phyloP scores from a whole-genome alignment of 2,329 filamentous ascomycete species.

The Gnomoniopsis sp. region DNA sequence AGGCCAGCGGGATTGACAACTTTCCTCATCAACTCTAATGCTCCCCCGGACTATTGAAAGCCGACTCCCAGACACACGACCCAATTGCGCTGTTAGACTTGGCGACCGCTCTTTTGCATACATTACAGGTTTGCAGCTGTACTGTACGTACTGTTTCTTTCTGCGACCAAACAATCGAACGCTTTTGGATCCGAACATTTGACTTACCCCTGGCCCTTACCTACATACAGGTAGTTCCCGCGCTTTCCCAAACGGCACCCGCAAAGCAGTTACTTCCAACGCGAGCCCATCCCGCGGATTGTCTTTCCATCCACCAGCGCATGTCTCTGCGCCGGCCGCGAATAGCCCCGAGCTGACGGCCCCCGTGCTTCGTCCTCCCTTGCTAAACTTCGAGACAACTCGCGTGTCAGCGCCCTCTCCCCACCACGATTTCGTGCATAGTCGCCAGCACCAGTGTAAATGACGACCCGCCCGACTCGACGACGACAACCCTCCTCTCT shows the following conservation, averaged over 20 bases:
- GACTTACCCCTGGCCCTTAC: too few species aligned
- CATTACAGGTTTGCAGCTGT: not conserved
- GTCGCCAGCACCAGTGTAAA: constrained; percentile 27
- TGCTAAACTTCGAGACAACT: constrained; percentile 6
- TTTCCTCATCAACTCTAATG: not conserved
- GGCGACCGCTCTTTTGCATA: not conserved
- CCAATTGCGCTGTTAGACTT: not conserved
- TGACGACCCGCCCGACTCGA: constrained; percentile 39
- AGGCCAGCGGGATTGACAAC: not conserved
- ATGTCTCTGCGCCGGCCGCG: constrained; percentile 14
- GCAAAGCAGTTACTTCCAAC: constrained; percentile 1
- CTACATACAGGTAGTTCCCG: too few species aligned
- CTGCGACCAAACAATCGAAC: too few species aligned
- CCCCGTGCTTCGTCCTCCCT: not conserved
- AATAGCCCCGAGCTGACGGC: constrained; percentile 10
- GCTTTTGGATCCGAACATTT: too few species aligned
- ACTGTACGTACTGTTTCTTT: too few species aligned
- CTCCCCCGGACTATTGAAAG: not conserved
- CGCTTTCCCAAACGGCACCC: not conserved
- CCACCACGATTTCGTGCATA: not conserved
- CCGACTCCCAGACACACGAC: not conserved
- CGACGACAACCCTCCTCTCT: constrained; percentile 38
- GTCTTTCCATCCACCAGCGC: not conserved
- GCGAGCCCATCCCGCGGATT: not conserved
- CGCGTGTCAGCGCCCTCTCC: constrained; percentile 11